A percentile compares a stretch with the other conserved stretches of the same genome.
Evolutionary conservation across 148 eudicot genomes (phyloP).

Genomic region (Gaultheria prostrata): DNA sequence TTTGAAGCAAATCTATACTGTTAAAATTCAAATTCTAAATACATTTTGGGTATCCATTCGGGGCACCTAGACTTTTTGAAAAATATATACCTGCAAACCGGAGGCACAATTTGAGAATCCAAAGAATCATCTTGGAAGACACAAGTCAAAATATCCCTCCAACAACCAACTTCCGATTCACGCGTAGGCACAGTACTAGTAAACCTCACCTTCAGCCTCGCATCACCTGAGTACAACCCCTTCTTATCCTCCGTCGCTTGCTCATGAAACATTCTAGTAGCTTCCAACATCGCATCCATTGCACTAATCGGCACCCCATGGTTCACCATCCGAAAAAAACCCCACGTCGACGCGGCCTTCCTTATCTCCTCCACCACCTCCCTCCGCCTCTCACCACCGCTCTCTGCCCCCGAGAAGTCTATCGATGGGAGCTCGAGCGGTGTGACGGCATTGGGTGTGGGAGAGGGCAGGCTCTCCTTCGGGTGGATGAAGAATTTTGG

Average conservation of each 20-base stretch:
- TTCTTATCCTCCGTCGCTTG: constrained; percentile 40
- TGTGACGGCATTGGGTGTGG: neutral
- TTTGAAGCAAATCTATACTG: too few species aligned
- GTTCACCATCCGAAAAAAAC: constrained; percentile 30
- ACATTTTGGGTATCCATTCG: too few species aligned
- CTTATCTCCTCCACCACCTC: constrained; percentile 23
- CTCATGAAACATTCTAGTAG: constrained; percentile 34
- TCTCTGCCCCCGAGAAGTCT: constrained; percentile 32
- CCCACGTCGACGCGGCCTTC: constrained; percentile 29
- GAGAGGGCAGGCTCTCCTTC: constrained; percentile 11
- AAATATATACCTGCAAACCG: constrained; percentile 34
- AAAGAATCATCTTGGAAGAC: constrained; percentile 19
- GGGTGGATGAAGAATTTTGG: constrained; percentile 49
- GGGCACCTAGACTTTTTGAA: too few species aligned
- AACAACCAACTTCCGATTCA: constrained; percentile 25
- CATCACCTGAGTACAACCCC: constrained; percentile 37
- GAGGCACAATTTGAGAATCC: constrained; percentile 33
- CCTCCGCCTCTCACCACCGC: constrained; percentile 15
- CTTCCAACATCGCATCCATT: constrained; percentile 21
- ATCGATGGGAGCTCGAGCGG: constrained; percentile 36
- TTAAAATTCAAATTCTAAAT: too few species aligned
- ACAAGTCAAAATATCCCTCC: constrained; percentile 51
- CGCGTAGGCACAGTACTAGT: constrained; percentile 21
- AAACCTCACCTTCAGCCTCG: constrained; percentile 25
- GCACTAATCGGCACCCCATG: constrained; percentile 23